Evolutionary conservation across 768 basidiomycete species (phyloP).

Genomic region (Leccinum fibrillosum): DNA sequence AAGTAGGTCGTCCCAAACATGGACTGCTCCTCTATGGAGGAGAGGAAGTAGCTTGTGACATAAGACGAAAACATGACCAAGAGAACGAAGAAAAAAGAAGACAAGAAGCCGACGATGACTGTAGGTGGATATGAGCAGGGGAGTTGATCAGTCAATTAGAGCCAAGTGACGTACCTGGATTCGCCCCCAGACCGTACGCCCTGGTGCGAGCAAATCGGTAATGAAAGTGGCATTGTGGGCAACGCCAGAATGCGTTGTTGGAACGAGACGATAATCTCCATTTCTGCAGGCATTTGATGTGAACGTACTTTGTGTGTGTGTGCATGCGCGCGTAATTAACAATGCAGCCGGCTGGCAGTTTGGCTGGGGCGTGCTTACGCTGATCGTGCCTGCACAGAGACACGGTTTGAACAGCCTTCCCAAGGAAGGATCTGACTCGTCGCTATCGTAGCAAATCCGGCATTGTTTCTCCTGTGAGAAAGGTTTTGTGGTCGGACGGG

Average conservation of each 20-base stretch:
- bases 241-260: slow-evolving; percentile 70
- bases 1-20: slow-evolving; percentile 35
- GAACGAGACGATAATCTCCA: slow-evolving; percentile 68
- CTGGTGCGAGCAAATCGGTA: slow-evolving; percentile 75
- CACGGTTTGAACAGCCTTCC: slow-evolving; percentile 79
- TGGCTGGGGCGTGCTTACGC: slow-evolving; percentile 36
- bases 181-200: slow-evolving; percentile 71
- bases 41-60: slow-evolving; percentile 64
- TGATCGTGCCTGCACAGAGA: slow-evolving; percentile 71
- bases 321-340: slow-evolving; percentile 19
- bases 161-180: slow-evolving; percentile 49
- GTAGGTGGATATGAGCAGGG: slow-evolving; percentile 13
- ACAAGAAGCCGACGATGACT: slow-evolving; percentile 66
- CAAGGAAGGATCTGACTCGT: slow-evolving; percentile 52
- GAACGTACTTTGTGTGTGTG: slow-evolving; percentile 55
- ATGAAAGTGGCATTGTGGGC: slow-evolving; percentile 75
- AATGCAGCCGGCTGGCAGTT: slow-evolving; percentile 7
- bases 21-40: slow-evolving; percentile 54
- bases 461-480: slow-evolving; percentile 62
- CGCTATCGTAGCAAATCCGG: slow-evolving; percentile 78
- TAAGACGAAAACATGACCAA: slow-evolving; percentile 69
- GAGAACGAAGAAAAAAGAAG: slow-evolving; percentile 58
- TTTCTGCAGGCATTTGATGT: slow-evolving; percentile 70
- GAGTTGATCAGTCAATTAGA: slow-evolving; percentile 1
- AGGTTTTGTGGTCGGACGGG: background rate